Base-by-base conservation (phyloP, 2,329 filamentous ascomycete genomes). In the Fusarium verticillioides region DNA sequence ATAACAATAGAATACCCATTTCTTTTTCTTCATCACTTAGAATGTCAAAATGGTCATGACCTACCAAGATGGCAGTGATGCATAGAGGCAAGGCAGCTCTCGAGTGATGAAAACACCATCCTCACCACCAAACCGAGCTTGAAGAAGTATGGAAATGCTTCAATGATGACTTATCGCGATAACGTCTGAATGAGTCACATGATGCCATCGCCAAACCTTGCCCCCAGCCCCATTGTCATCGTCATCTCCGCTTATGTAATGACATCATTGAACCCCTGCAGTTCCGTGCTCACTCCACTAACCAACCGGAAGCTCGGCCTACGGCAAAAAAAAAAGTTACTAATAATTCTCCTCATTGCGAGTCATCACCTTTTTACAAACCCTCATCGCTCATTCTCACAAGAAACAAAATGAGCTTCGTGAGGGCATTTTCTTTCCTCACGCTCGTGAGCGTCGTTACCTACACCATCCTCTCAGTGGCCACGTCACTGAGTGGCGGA, bases 211-310 rank as follows among this genome's bases (percentile, higher is more conserved):
- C 63, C 13, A 56, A 47, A 40, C 21, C 26, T 26, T 23, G 16
- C 18, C 44, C 32, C n/a, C 43, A 34, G 15, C 49, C 46, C 19
- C 36, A 19, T 47, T 53, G 26, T 69, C 66, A 56, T 65, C 62
- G 46, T 36, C 37, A 63, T 65, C 23, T 15, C 0, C 30, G 66
- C 50, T 69, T 69, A 69, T 69, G 66, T 69, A 69, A 72, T 72
- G 69, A 72, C 58, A 56, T 68, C 63, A 72, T 68, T 40, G 23
- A 59, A 72, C 30, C 63, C 66, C 44, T 72, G 63, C 26, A 52
- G 37, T 53, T 39, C 4, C 32, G 58, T 46, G 61, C 58, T 64
- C 26, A 57, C 54, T 39, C 68, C 63, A 68, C 66, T 72, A 57
- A 60, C 63, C 40, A 21, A 26, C 54, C 42, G 56, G 56, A 61